phyloP scores from a whole-genome alignment of 2,329 filamentous ascomycete genomes.

The Cladorrhinum sp. region DNA sequence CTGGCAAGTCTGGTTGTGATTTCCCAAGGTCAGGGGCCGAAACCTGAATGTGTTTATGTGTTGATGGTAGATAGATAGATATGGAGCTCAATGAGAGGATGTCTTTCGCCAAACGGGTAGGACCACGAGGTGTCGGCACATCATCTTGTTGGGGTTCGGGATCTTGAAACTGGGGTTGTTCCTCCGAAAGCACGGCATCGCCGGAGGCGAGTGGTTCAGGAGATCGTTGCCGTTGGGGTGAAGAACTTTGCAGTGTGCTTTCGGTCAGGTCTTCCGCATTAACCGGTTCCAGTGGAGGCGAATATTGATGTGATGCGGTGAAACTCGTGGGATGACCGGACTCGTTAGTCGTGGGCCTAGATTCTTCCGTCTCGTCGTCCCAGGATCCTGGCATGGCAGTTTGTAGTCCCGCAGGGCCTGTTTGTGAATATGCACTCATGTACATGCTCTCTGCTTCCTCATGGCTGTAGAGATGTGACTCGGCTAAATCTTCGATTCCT shows the following conservation, averaged over 20 bases:
- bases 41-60: constrained; percentile 44
- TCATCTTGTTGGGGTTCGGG: constrained; percentile 36
- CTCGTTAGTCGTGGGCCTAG: constrained; percentile 17
- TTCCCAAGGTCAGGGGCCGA: constrained; percentile 30
- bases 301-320: background rate
- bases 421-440: constrained; percentile 66
- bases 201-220: background rate
- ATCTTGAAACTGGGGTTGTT: constrained; percentile 4
- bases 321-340: constrained; percentile 1
- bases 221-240: background rate
- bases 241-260: background rate
- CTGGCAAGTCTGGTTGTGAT: constrained; percentile 54
- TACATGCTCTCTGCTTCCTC: constrained; percentile 86
- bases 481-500: constrained; percentile 49
- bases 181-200: background rate
- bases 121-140: constrained; percentile 48
- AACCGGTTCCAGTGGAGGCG: background rate
- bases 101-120: constrained; percentile 55
- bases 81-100: constrained; percentile 48
- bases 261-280: background rate
- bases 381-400: constrained; percentile 51
- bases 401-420: constrained; percentile 32
- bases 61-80: constrained; percentile 54
- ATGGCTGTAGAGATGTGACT: constrained; percentile 71
- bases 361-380: constrained; percentile 38